Conservation (phyloP, 2,329 filamentous ascomycete species). For the Diaporthe sp. region DNA sequence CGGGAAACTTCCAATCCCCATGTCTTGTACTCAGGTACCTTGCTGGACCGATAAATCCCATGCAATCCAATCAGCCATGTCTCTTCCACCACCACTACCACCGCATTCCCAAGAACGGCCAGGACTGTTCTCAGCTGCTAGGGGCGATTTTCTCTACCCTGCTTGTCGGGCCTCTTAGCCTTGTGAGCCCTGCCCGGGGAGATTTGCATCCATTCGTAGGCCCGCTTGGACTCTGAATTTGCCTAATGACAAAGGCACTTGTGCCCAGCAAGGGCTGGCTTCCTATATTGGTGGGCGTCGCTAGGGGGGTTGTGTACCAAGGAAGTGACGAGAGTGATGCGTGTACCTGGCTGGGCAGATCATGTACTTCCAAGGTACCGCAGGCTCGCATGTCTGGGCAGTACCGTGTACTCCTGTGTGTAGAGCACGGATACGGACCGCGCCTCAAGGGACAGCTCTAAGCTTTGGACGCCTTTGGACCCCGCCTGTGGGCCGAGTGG, state of each 20-base stretch:
- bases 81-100: constrained; percentile 10
- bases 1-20: constrained; percentile 5
- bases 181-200: neutral
- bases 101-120: constrained; percentile 22
- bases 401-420: neutral
- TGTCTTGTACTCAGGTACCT: neutral
- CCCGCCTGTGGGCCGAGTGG: constrained; percentile 28
- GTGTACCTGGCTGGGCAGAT: neutral
- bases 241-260: constrained; percentile 4
- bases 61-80: constrained; percentile 12
- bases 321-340: neutral
- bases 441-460: constrained; percentile 13
- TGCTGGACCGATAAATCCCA: neutral
- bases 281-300: neutral
- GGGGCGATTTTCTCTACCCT: neutral
- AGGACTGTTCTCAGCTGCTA: neutral
- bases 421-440: constrained; percentile 18
- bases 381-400: neutral
- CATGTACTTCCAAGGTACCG: neutral
- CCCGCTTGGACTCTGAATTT: neutral
- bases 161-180: neutral
- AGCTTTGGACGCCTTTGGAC: constrained; percentile 23
- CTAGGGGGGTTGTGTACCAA: neutral
- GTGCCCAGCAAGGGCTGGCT: neutral
- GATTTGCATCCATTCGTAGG: neutral